Base-by-base conservation (phyloP, 768 basidiomycete species). In the Lactifluus hygrophoroides region DNA sequence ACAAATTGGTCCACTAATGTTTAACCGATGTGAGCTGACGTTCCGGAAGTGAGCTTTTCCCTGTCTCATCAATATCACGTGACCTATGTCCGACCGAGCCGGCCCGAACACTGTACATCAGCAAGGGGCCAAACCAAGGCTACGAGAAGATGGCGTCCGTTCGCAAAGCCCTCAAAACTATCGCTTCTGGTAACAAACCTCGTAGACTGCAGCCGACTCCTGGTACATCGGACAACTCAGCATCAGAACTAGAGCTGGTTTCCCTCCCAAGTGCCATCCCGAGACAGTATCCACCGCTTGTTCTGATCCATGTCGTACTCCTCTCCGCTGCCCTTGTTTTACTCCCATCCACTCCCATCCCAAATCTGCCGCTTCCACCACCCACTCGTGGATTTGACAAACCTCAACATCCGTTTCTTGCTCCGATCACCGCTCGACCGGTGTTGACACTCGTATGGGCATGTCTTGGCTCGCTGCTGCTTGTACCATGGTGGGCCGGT, bases 401-500 rank as follows among this genome's bases (percentile, higher is more conserved):
- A 54, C 88, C 88, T 11, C 88, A 90, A 65, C 81, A 83, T 59
- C 78, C 78, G 2, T 88, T 90, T 69, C 71, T 92, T 21, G 81
- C 79, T 40, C 75, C 80, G 2, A 68, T 93, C 60, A 91, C 90
- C 0, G 66, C 72, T 2, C 78, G 77, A 59, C 86, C 88, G 7
- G 68, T 75, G 5, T 67, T 70, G 37, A 89, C 88, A 0, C 69
- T 88, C 54, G 57, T 72, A 5, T 89, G 82, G 72, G 70, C 83
- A 38, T 78, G 77, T 50, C 60, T 71, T 0, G 90, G 88, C 1
- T 75, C 78, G 1, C 64, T 69, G 4, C 57, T 87, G 3, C 66
- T 88, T 35, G 78, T 86, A 65, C 71, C 73, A 10, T 89, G 85
- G 84, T 93, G 89, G 87, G 84, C 79, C 1, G 79, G 79, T 3